Conservation (phyloP, 805 yeast species). For the Candida jianshihensis region DNA sequence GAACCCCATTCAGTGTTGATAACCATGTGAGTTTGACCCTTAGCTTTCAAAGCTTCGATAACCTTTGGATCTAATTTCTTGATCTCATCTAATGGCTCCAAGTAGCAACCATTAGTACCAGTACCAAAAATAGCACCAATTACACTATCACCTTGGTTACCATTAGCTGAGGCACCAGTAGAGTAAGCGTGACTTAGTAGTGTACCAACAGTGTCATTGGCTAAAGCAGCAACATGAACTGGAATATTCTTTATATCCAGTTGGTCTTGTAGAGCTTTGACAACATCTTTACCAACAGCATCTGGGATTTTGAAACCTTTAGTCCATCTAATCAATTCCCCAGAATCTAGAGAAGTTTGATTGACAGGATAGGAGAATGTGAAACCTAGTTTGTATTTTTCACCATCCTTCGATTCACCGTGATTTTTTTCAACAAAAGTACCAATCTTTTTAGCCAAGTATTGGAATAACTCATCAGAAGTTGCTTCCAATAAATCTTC, state of each 20-base stretch:
- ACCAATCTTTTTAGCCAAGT: conserved; percentile 64
- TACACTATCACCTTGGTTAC: conserved; percentile 66
- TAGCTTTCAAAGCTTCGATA: conserved; percentile 28
- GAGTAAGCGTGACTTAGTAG: conserved; percentile 82
- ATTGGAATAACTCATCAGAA: conserved; percentile 61
- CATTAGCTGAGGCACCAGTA: conserved; percentile 43
- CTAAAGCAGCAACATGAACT: conserved; percentile 76
- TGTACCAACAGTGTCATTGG: conserved; percentile 96
- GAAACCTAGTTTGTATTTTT: conserved; percentile 70
- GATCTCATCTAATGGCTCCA: conserved; percentile 68
- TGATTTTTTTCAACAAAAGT: conserved; percentile 66
- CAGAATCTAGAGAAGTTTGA: conserved; percentile 74
- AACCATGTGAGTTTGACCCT: conserved; percentile 65
- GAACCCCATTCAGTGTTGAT: conserved; percentile 98
- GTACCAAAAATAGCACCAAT: conserved; percentile 94
- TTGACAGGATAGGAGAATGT: conserved; percentile 91
- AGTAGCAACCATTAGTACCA: conserved; percentile 95
- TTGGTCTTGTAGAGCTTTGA: conserved; percentile 60
- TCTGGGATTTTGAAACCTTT: conserved; percentile 88
- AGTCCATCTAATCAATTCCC: conserved; percentile 90
- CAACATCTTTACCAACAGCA: conserved; percentile 80
- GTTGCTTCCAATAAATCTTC: conserved; percentile 63
- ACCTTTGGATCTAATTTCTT: conserved; percentile 56
- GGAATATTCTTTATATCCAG: conserved; percentile 54
- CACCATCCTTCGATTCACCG: conserved; percentile 19